Evolutionary conservation across 2,329 filamentous ascomycete species (phyloP).

Genomic region (Ceratocystis alfenasii): DNA sequence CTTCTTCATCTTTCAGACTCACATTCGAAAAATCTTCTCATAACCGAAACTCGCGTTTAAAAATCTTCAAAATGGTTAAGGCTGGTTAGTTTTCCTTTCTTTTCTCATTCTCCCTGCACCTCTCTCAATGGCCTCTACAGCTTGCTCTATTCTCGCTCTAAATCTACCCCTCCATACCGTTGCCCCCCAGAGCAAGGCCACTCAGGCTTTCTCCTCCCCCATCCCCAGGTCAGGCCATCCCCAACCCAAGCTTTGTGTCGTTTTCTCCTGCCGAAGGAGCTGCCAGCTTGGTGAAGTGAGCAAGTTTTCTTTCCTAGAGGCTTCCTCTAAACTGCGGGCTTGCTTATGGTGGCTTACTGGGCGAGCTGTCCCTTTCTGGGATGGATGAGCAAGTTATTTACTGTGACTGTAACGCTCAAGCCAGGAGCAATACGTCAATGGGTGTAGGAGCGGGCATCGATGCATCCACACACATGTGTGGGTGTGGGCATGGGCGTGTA

Average conservation of each 20-base stretch:
- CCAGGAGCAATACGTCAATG: background rate
- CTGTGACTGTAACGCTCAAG: conserved; percentile 22
- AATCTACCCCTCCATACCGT: background rate
- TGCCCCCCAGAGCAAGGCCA: background rate
- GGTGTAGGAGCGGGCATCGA: background rate
- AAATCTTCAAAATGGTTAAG: conserved; percentile 24
- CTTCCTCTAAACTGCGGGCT: background rate
- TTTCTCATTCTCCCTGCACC: background rate
- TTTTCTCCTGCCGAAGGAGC: conserved; percentile 8
- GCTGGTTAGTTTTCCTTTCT: conserved; percentile 22
- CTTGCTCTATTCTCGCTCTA: conserved; percentile 1
- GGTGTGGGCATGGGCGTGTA: background rate
- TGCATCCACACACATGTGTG: background rate
- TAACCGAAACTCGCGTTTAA: conserved; percentile 16
- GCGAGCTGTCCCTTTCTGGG: background rate
- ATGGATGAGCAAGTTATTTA: conserved; percentile 10
- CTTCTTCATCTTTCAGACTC: conserved; percentile 14
- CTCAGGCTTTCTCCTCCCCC: background rate
- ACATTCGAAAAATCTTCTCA: conserved; percentile 15
- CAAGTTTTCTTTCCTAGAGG: background rate
- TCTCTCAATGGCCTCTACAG: background rate
- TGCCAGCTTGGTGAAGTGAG: background rate
- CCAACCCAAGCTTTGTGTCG: conserved; percentile 10
- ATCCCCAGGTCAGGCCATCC: background rate
- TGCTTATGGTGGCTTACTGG: background rate